A percentile compares a stretch with the other conserved stretches of the same genome.
phyloP scores from a whole-genome alignment of 2,329 filamentous ascomycete genomes.

The Pseudogymnoascus sp. region DNA sequence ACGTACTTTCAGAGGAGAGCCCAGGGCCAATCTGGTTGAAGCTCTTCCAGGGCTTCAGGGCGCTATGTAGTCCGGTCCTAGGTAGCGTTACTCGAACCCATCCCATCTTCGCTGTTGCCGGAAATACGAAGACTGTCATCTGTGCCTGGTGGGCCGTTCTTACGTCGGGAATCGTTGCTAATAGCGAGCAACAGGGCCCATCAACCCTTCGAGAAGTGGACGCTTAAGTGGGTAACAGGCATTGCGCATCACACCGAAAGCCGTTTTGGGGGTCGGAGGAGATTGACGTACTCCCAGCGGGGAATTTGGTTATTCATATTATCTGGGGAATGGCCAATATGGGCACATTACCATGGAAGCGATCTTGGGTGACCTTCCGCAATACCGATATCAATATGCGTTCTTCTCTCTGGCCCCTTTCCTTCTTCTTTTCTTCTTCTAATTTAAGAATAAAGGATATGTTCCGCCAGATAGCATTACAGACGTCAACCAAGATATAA shows the following conservation, averaged over 20 bases:
- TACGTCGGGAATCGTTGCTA: background rate
- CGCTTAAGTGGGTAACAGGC: constrained; percentile 6
- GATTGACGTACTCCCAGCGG: background rate
- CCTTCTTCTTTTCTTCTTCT: background rate
- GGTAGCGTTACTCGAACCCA: background rate
- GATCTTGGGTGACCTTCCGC: constrained; percentile 4
- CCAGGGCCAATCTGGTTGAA: background rate
- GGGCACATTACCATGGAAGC: background rate
- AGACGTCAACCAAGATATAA: constrained; percentile 3
- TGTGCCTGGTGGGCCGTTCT: background rate
- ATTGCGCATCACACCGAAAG: background rate
- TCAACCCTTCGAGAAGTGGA: background rate
- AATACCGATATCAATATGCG: constrained; percentile 5
- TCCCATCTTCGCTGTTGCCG: constrained; percentile 2
- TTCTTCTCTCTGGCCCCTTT: background rate
- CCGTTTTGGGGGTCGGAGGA: constrained; percentile 2
- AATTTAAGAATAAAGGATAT: background rate
- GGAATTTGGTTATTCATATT: constrained; percentile 1
- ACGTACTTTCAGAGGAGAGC: constrained; percentile 1
- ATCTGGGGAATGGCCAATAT: constrained; percentile 6
- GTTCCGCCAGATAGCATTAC: background rate
- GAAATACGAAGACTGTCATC: background rate
- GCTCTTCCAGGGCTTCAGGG: background rate
- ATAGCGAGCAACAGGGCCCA: background rate
- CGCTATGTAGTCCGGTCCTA: background rate